Evolutionary conservation across 75 land plant genomes (phyloP), one percentile per base, ranked within the genome.

Genomic region (Cunninghamia lanceolata): DNA sequence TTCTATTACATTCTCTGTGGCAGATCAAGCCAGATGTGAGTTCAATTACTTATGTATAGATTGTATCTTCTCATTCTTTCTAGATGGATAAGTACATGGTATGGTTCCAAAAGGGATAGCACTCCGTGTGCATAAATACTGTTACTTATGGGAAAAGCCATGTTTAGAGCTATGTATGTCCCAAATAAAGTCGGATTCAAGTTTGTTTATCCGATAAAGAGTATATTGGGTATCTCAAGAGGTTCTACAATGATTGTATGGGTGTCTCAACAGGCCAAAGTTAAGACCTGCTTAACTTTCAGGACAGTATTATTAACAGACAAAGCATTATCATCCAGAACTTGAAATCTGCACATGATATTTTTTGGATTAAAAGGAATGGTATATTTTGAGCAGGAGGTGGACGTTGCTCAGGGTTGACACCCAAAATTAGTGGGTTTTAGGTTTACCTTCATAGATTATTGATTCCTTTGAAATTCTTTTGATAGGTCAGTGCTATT

Each of bases 1-100:
- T 30, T n/a, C 38, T 83, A 70, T n/a, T 73, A 73, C 35, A 32
- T 84, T 84, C 73, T 32, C 42, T 53, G 73, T 84, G 59, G 59
- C 42, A 84, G 40, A 83, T 52, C 71, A 84, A 53, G 56, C 39
- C 74, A 34, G 36, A 25, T 80, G 39, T 45, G 50, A 42, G 82
- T 80, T 80, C 82, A 43, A 43, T 80, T 80, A 80, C 82, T 45
- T 80, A 80, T 80, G 82, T 80, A 80, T 42, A 80, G 82, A 80
- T 80, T 80, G 82, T 80, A 80, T 80, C 82, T 80, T 43, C 82
- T 80, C 82, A 80, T 80, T 80, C 82, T 80, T 80, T 80, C 28
- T 80, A 80, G 82, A 25, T 42, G 82, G 82, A 42, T 80, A 80
- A 80, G 82, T 80, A 80, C 82, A 40, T 80, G 82, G 82, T 80